Conservation (phyloP, 2,329 filamentous ascomycete genomes). For the Akanthomyces uredinophilus region DNA sequence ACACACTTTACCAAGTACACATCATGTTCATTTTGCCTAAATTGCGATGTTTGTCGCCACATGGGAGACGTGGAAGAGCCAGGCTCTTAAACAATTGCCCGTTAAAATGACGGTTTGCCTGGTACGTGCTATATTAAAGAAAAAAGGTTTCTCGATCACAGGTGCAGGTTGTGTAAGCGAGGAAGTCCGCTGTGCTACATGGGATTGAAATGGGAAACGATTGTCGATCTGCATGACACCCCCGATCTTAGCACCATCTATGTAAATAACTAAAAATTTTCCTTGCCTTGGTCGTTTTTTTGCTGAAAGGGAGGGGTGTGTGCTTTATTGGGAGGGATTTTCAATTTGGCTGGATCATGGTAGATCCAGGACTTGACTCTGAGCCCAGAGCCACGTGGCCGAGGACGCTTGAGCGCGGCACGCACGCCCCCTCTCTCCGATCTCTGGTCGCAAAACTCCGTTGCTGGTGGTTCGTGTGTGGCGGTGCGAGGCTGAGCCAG, state of each 20-base stretch:
- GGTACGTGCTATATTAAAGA: too few relatives aligned
- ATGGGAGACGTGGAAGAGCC: too few relatives aligned
- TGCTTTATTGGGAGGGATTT: not conserved
- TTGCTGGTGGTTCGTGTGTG: too few relatives aligned
- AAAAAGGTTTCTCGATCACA: not conserved
- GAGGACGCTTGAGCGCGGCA: not conserved
- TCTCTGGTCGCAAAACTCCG: too few relatives aligned
- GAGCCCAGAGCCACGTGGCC: conserved; percentile 15
- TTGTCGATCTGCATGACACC: conserved; percentile 10
- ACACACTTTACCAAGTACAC: not conserved
- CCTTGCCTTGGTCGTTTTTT: not conserved
- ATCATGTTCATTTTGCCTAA: not conserved
- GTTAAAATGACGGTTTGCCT: not conserved
- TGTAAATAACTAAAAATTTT: not conserved
- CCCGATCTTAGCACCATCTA: conserved; percentile 12
- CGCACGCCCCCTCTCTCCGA: not conserved
- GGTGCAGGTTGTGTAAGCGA: not conserved
- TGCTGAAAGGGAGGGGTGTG: conserved; percentile 6
- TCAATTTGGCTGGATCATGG: not conserved
- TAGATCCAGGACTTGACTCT: conserved; percentile 8
- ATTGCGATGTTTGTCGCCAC: not conserved
- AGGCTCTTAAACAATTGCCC: too few relatives aligned
- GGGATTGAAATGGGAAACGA: not conserved
- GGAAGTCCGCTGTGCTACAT: not conserved
- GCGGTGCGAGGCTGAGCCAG: not conserved